Evolutionary conservation across 1,139 yeast genomes (phyloP).

Genomic region (Saccharomyces hybrid): DNA sequence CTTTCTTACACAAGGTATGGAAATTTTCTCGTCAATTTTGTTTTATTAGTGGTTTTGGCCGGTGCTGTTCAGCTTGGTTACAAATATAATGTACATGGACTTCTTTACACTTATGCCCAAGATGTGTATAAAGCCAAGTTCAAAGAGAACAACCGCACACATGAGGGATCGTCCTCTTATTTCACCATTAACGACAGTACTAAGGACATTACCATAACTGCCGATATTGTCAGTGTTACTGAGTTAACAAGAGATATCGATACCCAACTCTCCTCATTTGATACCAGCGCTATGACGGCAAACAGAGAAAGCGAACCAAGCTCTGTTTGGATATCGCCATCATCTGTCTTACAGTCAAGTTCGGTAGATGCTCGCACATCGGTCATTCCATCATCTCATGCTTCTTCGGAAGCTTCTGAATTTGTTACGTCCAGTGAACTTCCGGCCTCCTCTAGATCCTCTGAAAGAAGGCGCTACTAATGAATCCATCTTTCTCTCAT

Average conservation of each 20-base stretch:
- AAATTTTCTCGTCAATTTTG: slow-evolving; percentile 43
- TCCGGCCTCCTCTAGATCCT: not conserved
- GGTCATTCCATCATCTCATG: not conserved
- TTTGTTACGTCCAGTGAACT: not conserved
- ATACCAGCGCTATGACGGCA: slow-evolving; percentile 2
- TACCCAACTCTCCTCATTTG: slow-evolving; percentile 6
- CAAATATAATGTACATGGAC: slow-evolving; percentile 37
- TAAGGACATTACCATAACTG: slow-evolving; percentile 18
- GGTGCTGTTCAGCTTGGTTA: slow-evolving; percentile 35
- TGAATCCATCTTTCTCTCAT: not conserved
- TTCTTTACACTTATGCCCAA: slow-evolving; percentile 14
- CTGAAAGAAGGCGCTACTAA: not conserved
- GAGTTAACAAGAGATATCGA: slow-evolving; percentile 9
- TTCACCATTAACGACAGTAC: slow-evolving; percentile 30
- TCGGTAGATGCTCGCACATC: not conserved
- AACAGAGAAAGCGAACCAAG: not conserved
- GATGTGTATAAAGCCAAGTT: slow-evolving; percentile 24
- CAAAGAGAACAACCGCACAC: slow-evolving; percentile 18
- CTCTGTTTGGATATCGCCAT: not conserved
- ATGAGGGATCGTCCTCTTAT: slow-evolving; percentile 24
- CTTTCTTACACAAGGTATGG: slow-evolving; percentile 34
- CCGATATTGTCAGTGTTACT: slow-evolving; percentile 19
- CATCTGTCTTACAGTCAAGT: not conserved
- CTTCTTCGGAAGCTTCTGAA: not conserved
- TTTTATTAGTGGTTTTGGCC: slow-evolving; percentile 39